These are phyloP conservation scores for Chytriomyces hyalinus DNA, from an alignment of 192 early-diverging fungal species.

Conservation along the genomic window DNA sequence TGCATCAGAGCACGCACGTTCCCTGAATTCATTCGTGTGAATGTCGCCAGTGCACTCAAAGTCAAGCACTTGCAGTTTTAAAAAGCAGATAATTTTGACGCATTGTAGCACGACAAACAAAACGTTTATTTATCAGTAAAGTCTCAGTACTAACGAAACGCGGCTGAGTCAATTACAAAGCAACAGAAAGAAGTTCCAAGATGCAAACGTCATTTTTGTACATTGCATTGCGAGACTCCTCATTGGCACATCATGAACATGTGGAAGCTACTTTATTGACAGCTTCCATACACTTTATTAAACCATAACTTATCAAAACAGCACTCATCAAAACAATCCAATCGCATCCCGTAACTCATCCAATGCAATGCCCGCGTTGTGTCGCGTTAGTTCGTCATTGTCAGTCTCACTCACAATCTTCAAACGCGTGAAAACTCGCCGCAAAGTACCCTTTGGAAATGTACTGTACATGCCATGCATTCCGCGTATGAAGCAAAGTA, in stretches of 20 bases:
- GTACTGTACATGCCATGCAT: constrained; percentile 59
- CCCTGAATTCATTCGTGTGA: constrained; percentile 70
- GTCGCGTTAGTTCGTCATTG: constrained; percentile 70
- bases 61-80: constrained; percentile 40
- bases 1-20: constrained; percentile 56
- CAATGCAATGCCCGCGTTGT: constrained; percentile 73
- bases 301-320: too few species aligned
- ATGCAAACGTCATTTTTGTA: too few species aligned
- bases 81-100: too few species aligned
- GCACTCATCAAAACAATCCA: constrained; percentile 24
- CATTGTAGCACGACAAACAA: too few species aligned
- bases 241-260: too few species aligned
- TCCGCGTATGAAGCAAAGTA: constrained; percentile 74
- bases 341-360: constrained; percentile 71
- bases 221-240: too few species aligned
- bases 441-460: constrained; percentile 64
- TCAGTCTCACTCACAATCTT: constrained; percentile 70
- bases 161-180: too few species aligned
- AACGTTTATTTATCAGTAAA: too few species aligned
- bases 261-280: too few species aligned
- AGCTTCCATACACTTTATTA: too few species aligned
- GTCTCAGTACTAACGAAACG: too few species aligned
- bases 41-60: constrained; percentile 64
- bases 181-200: too few species aligned
- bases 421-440: constrained; percentile 62